These are phyloP conservation scores for Rhodamnia argentea DNA, from an alignment of 345 rosid genomes.

Conservation along the genomic window DNA sequence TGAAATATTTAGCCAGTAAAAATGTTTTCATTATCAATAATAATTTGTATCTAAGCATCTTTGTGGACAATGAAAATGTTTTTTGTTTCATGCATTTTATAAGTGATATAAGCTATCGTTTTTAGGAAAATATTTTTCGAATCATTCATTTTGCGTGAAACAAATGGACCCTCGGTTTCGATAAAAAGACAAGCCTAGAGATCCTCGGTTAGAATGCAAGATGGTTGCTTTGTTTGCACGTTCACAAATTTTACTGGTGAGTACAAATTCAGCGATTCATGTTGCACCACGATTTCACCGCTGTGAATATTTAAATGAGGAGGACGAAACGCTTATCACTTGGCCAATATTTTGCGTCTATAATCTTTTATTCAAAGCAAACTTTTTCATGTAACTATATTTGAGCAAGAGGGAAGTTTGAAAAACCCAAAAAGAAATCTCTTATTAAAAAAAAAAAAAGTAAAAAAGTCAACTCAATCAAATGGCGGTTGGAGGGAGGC, in stretches of 20 bases:
- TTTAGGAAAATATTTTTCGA: no score
- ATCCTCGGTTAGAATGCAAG: neutral
- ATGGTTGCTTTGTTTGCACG: fast-evolving
- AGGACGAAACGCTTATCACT: no score
- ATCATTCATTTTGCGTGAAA: no score
- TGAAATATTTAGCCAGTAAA: no score
- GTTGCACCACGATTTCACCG: neutral
- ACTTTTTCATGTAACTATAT: neutral
- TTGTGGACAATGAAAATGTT: no score
- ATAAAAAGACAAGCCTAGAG: neutral
- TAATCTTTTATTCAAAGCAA: no score
- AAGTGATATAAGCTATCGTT: no score
- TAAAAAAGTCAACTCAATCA: neutral
- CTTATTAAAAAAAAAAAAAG: no score
- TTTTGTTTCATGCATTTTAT: no score
- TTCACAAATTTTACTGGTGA: neutral
- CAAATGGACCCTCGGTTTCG: neutral
- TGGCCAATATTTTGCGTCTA: no score
- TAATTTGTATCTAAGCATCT: no score
- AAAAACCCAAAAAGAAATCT: neutral
- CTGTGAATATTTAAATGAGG: neutral
- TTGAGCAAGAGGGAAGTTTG: neutral
- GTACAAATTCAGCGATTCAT: neutral
- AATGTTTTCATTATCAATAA: no score
- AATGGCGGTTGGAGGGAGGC: neutral